Evolutionary conservation across 495 filamentous ascomycete genomes (phyloP).

Genomic region (Penicillium soppii): DNA sequence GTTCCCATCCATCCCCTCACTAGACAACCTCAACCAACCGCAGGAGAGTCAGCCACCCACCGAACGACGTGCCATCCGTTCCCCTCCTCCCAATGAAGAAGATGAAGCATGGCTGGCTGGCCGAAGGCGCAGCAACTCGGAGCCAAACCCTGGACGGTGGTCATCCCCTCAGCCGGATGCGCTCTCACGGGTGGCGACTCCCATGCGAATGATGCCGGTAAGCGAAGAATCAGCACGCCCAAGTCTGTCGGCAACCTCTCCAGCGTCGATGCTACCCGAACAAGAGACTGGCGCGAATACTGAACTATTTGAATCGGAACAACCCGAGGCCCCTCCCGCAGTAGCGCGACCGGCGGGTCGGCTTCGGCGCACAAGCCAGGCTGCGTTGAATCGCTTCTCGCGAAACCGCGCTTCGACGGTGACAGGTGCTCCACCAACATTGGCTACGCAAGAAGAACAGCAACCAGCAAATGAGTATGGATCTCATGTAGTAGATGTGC

Average conservation of each 20-base stretch:
- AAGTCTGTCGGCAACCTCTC: slow-evolving; percentile 13
- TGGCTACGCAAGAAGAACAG: slow-evolving; percentile 10
- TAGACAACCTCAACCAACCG: slow-evolving; percentile 14
- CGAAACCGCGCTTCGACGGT: slow-evolving; percentile 40
- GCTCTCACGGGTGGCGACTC: slow-evolving; percentile 33
- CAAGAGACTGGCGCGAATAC: neutral
- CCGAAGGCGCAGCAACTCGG: slow-evolving; percentile 48
- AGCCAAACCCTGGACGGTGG: slow-evolving; percentile 42
- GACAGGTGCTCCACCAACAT: slow-evolving; percentile 21
- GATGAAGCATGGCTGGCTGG: slow-evolving; percentile 31
- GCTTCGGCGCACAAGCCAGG: slow-evolving; percentile 37
- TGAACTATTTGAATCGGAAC: slow-evolving; percentile 1
- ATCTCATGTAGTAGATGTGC: slow-evolving; percentile 61
- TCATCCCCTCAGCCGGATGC: slow-evolving; percentile 32
- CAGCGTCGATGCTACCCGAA: neutral
- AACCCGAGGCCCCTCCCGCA: slow-evolving; percentile 7
- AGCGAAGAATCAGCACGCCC: slow-evolving; percentile 35
- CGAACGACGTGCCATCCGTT: slow-evolving; percentile 13
- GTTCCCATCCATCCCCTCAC: slow-evolving; percentile 27
- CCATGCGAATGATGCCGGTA: slow-evolving; percentile 37
- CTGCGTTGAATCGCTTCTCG: slow-evolving; percentile 32
- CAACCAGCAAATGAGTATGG: slow-evolving; percentile 46
- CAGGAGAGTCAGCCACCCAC: slow-evolving; percentile 6
- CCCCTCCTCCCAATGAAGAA: slow-evolving; percentile 22
- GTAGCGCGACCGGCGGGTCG: slow-evolving; percentile 20